Evolutionary conservation across 148 eudicot genomes (phyloP).

Genomic region (Rhododendron simsii): DNA sequence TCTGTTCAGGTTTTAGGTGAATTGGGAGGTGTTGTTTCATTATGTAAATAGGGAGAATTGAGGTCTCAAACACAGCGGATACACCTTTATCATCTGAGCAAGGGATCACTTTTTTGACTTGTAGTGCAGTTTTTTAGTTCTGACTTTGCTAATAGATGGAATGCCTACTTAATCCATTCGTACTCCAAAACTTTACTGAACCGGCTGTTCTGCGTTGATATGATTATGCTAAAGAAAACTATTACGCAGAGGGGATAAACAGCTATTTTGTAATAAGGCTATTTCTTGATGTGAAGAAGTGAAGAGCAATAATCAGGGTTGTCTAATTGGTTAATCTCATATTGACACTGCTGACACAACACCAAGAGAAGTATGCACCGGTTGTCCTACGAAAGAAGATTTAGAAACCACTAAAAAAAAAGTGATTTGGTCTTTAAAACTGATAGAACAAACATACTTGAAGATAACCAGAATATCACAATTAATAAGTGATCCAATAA

Average conservation of each 20-base stretch:
- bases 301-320: background rate
- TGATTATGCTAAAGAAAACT: background rate
- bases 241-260: background rate
- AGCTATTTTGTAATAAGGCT: background rate
- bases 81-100: background rate
- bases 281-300: background rate
- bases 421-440: background rate
- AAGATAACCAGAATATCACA: background rate
- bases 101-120: slow-evolving; percentile 14
- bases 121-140: slow-evolving; percentile 4
- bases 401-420: background rate
- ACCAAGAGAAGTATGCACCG: background rate
- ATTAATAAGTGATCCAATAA: background rate
- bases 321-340: background rate
- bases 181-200: background rate
- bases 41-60: slow-evolving; percentile 3
- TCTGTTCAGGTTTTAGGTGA: background rate
- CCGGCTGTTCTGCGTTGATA: background rate
- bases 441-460: background rate
- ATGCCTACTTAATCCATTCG: background rate
- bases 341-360: background rate
- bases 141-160: background rate
- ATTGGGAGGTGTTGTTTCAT: background rate
- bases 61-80: slow-evolving; percentile 3
- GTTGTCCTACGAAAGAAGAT: background rate